These are phyloP conservation scores for Fusarium avenaceum DNA, from an alignment of 2,329 filamentous ascomycete species.

Conservation along the genomic window DNA sequence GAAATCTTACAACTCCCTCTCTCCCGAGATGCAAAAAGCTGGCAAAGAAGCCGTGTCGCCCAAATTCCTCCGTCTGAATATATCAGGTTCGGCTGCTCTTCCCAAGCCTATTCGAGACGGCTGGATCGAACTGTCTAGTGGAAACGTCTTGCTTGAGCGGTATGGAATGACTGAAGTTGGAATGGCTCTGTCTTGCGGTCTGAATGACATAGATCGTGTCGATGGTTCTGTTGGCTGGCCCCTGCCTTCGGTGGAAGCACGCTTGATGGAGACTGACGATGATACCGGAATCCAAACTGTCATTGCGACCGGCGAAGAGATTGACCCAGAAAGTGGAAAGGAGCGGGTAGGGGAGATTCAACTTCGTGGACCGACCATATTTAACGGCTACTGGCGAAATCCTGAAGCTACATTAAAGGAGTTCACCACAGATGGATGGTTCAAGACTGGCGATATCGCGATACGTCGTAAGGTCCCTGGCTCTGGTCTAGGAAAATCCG, in stretches of 20 bases:
- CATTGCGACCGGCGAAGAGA: constrained; percentile 72
- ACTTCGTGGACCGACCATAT: constrained; percentile 11
- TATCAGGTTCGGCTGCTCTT: constrained; percentile 93
- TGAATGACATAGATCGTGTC: constrained; percentile 80
- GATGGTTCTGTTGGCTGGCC: constrained; percentile 97
- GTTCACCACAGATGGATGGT: constrained; percentile 16
- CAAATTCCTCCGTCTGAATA: constrained; percentile 85
- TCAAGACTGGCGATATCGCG: constrained; percentile 24
- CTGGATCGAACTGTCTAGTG: constrained; percentile 82
- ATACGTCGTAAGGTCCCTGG: constrained; percentile 53
- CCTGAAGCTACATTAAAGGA: constrained; percentile 15
- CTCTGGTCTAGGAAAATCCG: constrained; percentile 59
- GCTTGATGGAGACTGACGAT: constrained; percentile 77
- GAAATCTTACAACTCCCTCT: constrained; percentile 74
- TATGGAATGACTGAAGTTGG: constrained; percentile 99
- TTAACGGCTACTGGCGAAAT: constrained; percentile 15
- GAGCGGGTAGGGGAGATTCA: constrained; percentile 89
- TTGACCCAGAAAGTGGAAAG: constrained; percentile 62
- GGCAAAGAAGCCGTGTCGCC: constrained; percentile 79
- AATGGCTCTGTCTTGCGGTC: constrained; percentile 96
- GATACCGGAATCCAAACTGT: constrained; percentile 74
- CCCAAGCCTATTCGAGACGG: constrained; percentile 88
- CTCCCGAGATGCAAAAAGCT: constrained; percentile 72
- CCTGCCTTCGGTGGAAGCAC: constrained; percentile 85
- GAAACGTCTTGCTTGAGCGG: constrained; percentile 93